Evolutionary conservation across 2,329 filamentous ascomycete genomes (phyloP), one percentile per base, ranked within the genome.

Genomic region (Conoideocrella luteorostrata): DNA sequence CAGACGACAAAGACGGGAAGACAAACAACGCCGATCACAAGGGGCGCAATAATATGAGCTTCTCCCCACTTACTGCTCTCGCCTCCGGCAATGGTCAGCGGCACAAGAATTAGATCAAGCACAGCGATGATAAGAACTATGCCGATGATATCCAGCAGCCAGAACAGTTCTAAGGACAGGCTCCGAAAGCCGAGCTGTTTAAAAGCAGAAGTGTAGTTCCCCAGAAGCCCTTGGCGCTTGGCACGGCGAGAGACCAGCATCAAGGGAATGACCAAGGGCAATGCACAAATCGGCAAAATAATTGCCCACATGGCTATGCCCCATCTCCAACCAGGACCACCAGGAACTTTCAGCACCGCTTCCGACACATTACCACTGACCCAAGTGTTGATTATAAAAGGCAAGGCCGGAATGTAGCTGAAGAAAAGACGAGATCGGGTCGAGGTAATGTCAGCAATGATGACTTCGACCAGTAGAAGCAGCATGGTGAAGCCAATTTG

Each of bases 391-490:
- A 78, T 72, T 10, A 87, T 74, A 53, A 81, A 84, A 2, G 84
- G 82, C 30, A 44, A 12, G 0, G 82, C 77, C 33, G 71, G 71
- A 10, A 78, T 73, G 45, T 84, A 71, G 3, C 80, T 78, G 36
- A 80, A 75, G 47, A 80, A 71, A 35, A 84, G 66, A 36, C 83
- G 72, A 53, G 85, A 83, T 45, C 75, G 71, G 26, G 86, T 66
- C n/a, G 72, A 71, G 1, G 82, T 81, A 2, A 80, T 84, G 53
- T 87, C 84, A 21, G 82, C 79, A 47, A 83, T 76, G 54, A 86
- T 79, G 24, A 87, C 74, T 45, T 74, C 73, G 13, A 84, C 64
- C 22, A 75, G 72, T 52, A 82, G 85, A 37, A 71, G 69, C 21
- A 86, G 63, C 10, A 79, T 80, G n/a, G 75, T 64, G 51, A 61